Conservation (phyloP, 345 rosid genomes). For the Cardamine resedifolia region DNA sequence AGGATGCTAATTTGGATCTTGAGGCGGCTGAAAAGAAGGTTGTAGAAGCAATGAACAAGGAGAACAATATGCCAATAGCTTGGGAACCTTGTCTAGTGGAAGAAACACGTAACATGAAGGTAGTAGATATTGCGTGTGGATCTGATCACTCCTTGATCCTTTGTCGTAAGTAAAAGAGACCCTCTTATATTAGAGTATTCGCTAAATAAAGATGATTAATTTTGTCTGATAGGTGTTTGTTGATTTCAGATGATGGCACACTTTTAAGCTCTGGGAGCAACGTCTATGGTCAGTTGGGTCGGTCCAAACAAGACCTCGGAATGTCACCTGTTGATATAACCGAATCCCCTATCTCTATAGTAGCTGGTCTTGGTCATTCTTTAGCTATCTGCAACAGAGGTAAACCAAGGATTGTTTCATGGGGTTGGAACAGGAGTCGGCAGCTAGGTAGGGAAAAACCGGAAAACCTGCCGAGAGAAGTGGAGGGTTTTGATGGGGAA, state of each 20-base stretch:
- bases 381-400: conserved; percentile 54
- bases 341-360: conserved; percentile 42
- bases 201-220: not conserved
- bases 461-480: conserved; percentile 47
- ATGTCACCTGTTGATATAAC: conserved; percentile 56
- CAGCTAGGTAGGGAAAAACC: conserved; percentile 82
- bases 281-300: conserved; percentile 77
- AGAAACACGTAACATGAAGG: conserved; percentile 52
- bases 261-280: conserved; percentile 82
- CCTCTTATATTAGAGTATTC: not conserved
- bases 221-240: conserved; percentile 9
- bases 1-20: conserved; percentile 30
- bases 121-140: conserved; percentile 71
- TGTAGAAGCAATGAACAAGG: conserved; percentile 70
- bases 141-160: conserved; percentile 87
- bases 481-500: conserved; percentile 57
- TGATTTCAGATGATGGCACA: conserved; percentile 59
- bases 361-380: conserved; percentile 94
- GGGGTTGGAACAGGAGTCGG: conserved; percentile 87
- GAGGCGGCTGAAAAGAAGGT: conserved; percentile 66
- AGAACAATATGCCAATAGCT: conserved; percentile 72
- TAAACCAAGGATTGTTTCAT: conserved; percentile 51
- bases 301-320: conserved; percentile 58
- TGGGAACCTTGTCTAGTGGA: conserved; percentile 82
- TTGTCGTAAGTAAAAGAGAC: conserved; percentile 49